Evolutionary conservation across 2,329 filamentous ascomycete genomes (phyloP).

Genomic region (Rhexocercosporidium sp.): DNA sequence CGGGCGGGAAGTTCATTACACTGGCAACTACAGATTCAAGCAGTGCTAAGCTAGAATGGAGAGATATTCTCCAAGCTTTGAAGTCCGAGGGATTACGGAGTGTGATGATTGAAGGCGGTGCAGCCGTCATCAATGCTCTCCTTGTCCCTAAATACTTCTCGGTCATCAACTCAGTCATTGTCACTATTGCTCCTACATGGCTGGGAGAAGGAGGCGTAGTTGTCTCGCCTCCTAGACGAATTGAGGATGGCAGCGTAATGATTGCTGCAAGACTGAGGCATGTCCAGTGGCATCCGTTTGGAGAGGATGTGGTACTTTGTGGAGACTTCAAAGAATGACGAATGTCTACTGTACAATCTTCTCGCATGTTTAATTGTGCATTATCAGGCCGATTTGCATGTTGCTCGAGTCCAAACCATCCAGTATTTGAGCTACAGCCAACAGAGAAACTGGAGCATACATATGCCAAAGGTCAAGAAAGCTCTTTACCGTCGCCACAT

Average conservation of each 20-base stretch:
- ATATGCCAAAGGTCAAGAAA: too few relatives aligned
- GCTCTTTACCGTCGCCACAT: too few relatives aligned
- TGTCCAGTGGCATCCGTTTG: slow-evolving; percentile 24
- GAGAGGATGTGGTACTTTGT: slow-evolving; percentile 27
- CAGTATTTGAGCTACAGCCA: too few relatives aligned
- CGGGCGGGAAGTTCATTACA: slow-evolving; percentile 25
- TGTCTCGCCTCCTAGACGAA: slow-evolving; percentile 63
- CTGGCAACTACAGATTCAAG: background rate
- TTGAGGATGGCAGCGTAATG: background rate
- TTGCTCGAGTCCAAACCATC: too few relatives aligned
- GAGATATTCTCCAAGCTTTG: slow-evolving; percentile 24
- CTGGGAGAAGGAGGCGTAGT: slow-evolving; percentile 83
- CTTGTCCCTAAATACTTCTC: slow-evolving; percentile 64
- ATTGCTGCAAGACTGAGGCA: slow-evolving; percentile 16
- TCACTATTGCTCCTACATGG: slow-evolving; percentile 90
- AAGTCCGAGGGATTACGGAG: slow-evolving; percentile 57
- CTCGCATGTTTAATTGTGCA: background rate
- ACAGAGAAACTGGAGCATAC: too few relatives aligned
- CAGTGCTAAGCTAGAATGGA: slow-evolving; percentile 29
- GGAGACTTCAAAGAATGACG: slow-evolving; percentile 16
- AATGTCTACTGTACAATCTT: background rate
- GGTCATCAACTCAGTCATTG: slow-evolving; percentile 78
- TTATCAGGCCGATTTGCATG: background rate
- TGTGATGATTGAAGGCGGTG: slow-evolving; percentile 93
- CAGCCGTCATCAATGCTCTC: slow-evolving; percentile 79